These are phyloP conservation scores for Porphyrellus cyaneotinctus DNA, from an alignment of 768 basidiomycete genomes.

Conservation along the genomic window DNA sequence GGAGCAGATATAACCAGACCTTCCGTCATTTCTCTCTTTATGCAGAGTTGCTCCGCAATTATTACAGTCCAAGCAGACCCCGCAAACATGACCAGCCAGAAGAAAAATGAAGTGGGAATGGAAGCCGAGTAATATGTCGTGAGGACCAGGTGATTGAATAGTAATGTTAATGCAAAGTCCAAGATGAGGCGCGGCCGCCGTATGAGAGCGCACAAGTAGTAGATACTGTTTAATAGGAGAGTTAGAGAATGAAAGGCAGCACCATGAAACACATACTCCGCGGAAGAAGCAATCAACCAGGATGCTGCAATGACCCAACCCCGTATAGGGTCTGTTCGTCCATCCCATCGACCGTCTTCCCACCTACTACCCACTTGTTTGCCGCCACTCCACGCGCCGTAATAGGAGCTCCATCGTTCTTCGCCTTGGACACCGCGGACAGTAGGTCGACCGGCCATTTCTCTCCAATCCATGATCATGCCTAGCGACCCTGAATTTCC, in stretches of 20 bases:
- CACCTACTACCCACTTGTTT: conserved; percentile 61
- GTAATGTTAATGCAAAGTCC: conserved; percentile 87
- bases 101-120: conserved; percentile 86
- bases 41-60: conserved; percentile 87
- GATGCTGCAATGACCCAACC: conserved; percentile 89
- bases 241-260: conserved; percentile 5
- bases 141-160: conserved; percentile 88
- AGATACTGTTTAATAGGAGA: conserved; percentile 42
- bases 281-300: conserved; percentile 79
- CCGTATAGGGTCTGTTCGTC: conserved; percentile 69
- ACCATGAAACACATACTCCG: conserved; percentile 65
- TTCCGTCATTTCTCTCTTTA: conserved; percentile 85
- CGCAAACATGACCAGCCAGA: conserved; percentile 76
- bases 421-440: conserved; percentile 61
- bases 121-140: conserved; percentile 75
- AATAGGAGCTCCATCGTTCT: conserved; percentile 60
- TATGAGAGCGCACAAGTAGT: conserved; percentile 82
- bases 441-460: conserved; percentile 85
- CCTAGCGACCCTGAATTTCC: conserved; percentile 37
- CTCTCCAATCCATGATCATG: conserved; percentile 97
- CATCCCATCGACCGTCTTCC: conserved; percentile 54
- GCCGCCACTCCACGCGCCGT: conserved; percentile 79
- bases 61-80: conserved; percentile 74
- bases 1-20: conserved; percentile 56
- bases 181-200: conserved; percentile 91